Conservation (phyloP, 2,329 filamentous ascomycete species). For the Epichloe typhina region DNA sequence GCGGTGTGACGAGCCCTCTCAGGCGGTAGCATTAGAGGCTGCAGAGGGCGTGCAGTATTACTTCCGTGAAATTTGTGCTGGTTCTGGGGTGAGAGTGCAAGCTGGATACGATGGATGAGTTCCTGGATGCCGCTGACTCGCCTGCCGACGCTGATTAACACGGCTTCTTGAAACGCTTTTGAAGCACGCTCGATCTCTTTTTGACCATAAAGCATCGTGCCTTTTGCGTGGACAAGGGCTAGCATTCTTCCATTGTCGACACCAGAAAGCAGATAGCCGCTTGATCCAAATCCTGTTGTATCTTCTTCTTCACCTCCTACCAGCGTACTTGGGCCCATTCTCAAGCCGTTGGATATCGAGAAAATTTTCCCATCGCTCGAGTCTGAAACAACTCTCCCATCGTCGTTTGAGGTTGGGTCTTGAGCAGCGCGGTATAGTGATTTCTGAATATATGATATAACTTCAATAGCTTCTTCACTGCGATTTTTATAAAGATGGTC, state of each 20-base stretch:
- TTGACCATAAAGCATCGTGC: slow-evolving; percentile 91
- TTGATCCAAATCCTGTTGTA: slow-evolving; percentile 19
- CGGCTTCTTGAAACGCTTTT: slow-evolving; percentile 85
- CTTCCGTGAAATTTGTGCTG: slow-evolving; percentile 5
- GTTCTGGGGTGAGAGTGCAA: slow-evolving; percentile 41
- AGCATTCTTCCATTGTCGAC: slow-evolving; percentile 86
- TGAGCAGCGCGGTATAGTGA: slow-evolving; percentile 35
- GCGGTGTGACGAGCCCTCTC: slow-evolving; percentile 75
- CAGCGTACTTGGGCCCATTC: not conserved
- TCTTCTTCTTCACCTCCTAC: not conserved
- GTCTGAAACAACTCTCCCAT: not conserved
- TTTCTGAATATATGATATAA: slow-evolving; percentile 75
- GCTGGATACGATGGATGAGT: slow-evolving; percentile 66
- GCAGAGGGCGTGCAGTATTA: slow-evolving; percentile 6
- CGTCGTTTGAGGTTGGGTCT: not conserved
- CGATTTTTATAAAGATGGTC: slow-evolving; percentile 76
- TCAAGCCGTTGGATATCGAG: not conserved
- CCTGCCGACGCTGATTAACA: slow-evolving; percentile 72
- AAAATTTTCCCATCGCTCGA: not conserved
- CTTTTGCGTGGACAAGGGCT: slow-evolving; percentile 90
- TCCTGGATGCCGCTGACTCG: slow-evolving; percentile 57
- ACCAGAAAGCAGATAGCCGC: slow-evolving; percentile 69
- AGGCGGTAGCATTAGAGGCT: slow-evolving; percentile 66
- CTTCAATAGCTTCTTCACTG: slow-evolving; percentile 69
- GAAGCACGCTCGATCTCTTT: slow-evolving; percentile 73